Percentiles rank a stretch among this genome's conserved stretches.
Conservation (phyloP, 306 rosid species). For the Acmispon strigosus region DNA sequence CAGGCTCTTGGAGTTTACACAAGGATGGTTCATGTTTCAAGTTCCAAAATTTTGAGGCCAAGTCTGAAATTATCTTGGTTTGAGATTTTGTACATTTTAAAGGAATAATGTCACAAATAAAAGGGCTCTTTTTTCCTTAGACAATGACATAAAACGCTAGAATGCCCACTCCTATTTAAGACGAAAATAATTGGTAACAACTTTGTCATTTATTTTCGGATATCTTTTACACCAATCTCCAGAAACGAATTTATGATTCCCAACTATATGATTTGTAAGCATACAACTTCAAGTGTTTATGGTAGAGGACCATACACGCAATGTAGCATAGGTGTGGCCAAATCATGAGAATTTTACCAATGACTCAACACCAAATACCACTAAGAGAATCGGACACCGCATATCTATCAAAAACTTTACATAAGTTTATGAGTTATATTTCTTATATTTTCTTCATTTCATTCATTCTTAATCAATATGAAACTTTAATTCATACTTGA, state of each 20-base stretch:
- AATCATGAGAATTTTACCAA: too few relatives aligned
- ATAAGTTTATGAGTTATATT: too few relatives aligned
- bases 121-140: neutral
- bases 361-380: too few relatives aligned
- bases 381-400: too few relatives aligned
- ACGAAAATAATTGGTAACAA: neutral
- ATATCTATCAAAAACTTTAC: too few relatives aligned
- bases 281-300: neutral
- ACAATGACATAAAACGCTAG: neutral
- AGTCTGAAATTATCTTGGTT: neutral
- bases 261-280: neutral
- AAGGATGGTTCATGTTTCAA: slow-evolving; percentile 1
- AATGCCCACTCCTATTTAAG: neutral
- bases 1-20: neutral
- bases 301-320: too few relatives aligned
- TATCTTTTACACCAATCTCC: neutral
- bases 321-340: too few relatives aligned
- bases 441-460: too few relatives aligned
- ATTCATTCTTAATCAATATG: too few relatives aligned
- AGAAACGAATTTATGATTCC: neutral
- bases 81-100: neutral
- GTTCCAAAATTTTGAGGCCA: neutral
- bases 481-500: too few relatives aligned
- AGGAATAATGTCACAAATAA: neutral
- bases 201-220: neutral